These are phyloP conservation scores for Nematodospora valgi DNA, from an alignment of 805 yeast species.

Conservation along the genomic window DNA sequence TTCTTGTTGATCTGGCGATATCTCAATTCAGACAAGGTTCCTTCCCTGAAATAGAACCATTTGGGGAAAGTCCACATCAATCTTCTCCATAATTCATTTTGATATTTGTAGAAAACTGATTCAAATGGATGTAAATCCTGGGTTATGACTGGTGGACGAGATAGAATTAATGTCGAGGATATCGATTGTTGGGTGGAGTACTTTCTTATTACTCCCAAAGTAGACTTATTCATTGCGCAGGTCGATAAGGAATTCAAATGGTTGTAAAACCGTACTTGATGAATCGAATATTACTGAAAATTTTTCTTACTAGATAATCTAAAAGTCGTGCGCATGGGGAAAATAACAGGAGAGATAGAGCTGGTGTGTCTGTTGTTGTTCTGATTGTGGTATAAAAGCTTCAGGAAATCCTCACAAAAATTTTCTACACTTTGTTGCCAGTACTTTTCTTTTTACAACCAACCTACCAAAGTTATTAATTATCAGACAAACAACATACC, in stretches of 20 bases:
- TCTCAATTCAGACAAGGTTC: constrained; percentile 82
- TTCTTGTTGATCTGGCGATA: constrained; percentile 72
- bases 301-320: no score
- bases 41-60: constrained; percentile 85
- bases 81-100: constrained; percentile 80
- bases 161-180: constrained; percentile 58
- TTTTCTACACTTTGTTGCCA: no score
- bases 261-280: not conserved
- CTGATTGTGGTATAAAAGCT: no score
- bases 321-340: no score
- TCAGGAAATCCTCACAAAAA: no score
- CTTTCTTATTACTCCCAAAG: constrained; percentile 7
- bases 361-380: no score
- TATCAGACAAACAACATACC: no score
- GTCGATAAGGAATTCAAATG: no score
- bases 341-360: no score
- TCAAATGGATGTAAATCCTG: constrained; percentile 74
- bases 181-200: constrained; percentile 17
- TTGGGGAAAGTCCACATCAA: constrained; percentile 98
- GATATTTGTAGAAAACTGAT: constrained; percentile 72
- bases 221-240: constrained; percentile 3
- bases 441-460: no score
- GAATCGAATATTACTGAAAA: no score
- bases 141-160: constrained; percentile 83
- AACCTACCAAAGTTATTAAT: no score